phyloP scores from a whole-genome alignment of 164 flowering plant species.

The Cinnamomum micranthum region DNA sequence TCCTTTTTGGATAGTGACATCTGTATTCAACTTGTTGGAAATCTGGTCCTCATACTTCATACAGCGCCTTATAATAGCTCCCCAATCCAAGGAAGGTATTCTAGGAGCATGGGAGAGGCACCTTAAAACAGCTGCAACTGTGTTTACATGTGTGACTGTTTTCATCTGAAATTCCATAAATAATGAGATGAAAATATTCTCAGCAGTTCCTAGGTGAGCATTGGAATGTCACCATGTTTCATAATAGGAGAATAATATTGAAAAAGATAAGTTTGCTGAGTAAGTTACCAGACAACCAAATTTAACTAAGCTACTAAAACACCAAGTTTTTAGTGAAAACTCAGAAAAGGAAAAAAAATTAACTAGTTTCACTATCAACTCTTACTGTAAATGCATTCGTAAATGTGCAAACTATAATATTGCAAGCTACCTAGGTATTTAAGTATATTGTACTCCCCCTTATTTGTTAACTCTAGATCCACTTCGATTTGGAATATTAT shows the following conservation, averaged over 20 bases:
- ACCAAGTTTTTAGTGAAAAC: background rate
- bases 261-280: background rate
- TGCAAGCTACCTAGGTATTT: background rate
- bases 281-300: background rate
- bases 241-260: background rate
- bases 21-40: constrained; percentile 22
- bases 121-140: constrained; percentile 50
- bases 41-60: constrained; percentile 72
- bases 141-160: constrained; percentile 28
- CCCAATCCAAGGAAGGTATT: constrained; percentile 86
- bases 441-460: too few relatives aligned
- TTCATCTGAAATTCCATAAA: constrained; percentile 30
- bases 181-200: constrained; percentile 10
- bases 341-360: background rate
- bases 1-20: constrained; percentile 28
- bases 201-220: constrained; percentile 3
- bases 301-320: background rate
- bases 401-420: background rate
- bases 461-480: too few relatives aligned
- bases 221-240: constrained; percentile 5
- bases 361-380: background rate
- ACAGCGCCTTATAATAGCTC: constrained; percentile 67
- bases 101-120: constrained; percentile 83
- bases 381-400: background rate
- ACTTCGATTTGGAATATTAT: too few relatives aligned